Evolutionary conservation across 1,284 basidiomycete genomes (phyloP).

Genomic region (Pisolithus thermaeus): DNA sequence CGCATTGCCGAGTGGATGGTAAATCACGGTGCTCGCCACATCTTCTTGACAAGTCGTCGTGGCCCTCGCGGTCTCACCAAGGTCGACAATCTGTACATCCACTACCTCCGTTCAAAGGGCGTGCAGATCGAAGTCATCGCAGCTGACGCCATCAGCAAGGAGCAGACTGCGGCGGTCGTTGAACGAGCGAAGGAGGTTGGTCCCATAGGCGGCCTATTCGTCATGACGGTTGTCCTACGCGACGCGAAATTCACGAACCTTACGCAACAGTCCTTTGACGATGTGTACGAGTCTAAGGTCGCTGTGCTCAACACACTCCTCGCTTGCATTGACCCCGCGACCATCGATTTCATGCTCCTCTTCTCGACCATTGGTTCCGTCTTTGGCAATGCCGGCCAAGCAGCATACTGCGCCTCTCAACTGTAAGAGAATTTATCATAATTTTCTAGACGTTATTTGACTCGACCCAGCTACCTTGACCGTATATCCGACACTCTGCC

Average conservation of each 20-base stretch:
- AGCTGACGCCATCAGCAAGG: constrained; percentile 18
- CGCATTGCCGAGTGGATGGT: constrained; percentile 31
- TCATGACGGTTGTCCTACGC: constrained; percentile 31
- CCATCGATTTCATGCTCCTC: constrained; percentile 27
- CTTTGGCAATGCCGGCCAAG: constrained; percentile 30
- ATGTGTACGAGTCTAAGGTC: constrained; percentile 28
- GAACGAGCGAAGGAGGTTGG: constrained; percentile 14
- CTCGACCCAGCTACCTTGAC: constrained; percentile 20
- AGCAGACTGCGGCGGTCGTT: constrained; percentile 16
- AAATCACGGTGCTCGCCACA: constrained; percentile 22
- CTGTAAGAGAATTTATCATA: constrained; percentile 12
- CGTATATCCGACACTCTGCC: constrained; percentile 24
- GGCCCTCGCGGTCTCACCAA: constrained; percentile 22
- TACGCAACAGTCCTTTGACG: constrained; percentile 26
- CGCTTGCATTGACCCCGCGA: constrained; percentile 17
- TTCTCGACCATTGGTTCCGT: constrained; percentile 29
- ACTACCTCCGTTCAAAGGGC: constrained; percentile 14
- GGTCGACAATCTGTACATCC: constrained; percentile 23
- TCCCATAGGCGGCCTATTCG: constrained; percentile 23
- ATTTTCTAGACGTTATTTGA: neutral
- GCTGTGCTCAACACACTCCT: constrained; percentile 22
- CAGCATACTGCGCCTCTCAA: constrained; percentile 27
- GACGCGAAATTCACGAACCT: constrained; percentile 28
- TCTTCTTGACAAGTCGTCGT: constrained; percentile 29
- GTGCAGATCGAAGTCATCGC: constrained; percentile 22